Conservation (phyloP, 805 yeast genomes). For the Candida multigemmis region DNA sequence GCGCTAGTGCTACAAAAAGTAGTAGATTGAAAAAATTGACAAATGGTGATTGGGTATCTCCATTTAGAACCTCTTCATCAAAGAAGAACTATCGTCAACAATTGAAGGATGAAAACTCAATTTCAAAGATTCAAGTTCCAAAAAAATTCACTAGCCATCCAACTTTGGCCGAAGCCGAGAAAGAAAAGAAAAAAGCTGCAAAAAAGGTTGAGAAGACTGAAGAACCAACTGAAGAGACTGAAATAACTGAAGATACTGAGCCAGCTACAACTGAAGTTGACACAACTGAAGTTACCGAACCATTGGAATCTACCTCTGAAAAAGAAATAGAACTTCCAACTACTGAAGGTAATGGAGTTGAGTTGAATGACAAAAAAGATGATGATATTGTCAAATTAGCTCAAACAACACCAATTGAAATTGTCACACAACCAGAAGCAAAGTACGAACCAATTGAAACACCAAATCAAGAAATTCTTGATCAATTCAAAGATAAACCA, state of each 20-base stretch:
- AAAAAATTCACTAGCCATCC: slow-evolving; percentile 32
- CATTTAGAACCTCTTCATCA: slow-evolving; percentile 21
- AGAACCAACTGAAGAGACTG: slow-evolving; percentile 5
- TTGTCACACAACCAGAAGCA: slow-evolving; percentile 21
- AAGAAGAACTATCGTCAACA: slow-evolving; percentile 24
- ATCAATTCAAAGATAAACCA: slow-evolving; percentile 37
- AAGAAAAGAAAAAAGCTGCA: slow-evolving; percentile 12
- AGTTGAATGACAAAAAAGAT: slow-evolving; percentile 8
- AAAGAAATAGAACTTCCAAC: slow-evolving; percentile 3
- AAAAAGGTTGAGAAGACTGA: slow-evolving; percentile 5
- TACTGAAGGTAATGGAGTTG: slow-evolving; percentile 4
- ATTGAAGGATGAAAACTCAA: slow-evolving; percentile 23
- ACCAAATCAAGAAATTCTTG: slow-evolving; percentile 28
- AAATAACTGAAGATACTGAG: slow-evolving; percentile 7
- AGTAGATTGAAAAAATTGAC: slow-evolving; percentile 19
- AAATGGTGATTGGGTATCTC: slow-evolving; percentile 30
- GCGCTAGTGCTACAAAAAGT: too few relatives aligned
- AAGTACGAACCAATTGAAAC: slow-evolving; percentile 24
- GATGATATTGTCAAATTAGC: slow-evolving; percentile 18
- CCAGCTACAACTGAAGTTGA: slow-evolving; percentile 4
- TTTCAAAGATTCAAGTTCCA: slow-evolving; percentile 26
- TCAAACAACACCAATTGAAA: slow-evolving; percentile 24
- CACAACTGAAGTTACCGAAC: slow-evolving; percentile 6
- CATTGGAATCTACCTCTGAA: slow-evolving; percentile 3
- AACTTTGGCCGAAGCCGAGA: slow-evolving; percentile 36